phyloP scores from a whole-genome alignment of 2,329 filamentous ascomycete species.

The Cercospora berteroae region DNA sequence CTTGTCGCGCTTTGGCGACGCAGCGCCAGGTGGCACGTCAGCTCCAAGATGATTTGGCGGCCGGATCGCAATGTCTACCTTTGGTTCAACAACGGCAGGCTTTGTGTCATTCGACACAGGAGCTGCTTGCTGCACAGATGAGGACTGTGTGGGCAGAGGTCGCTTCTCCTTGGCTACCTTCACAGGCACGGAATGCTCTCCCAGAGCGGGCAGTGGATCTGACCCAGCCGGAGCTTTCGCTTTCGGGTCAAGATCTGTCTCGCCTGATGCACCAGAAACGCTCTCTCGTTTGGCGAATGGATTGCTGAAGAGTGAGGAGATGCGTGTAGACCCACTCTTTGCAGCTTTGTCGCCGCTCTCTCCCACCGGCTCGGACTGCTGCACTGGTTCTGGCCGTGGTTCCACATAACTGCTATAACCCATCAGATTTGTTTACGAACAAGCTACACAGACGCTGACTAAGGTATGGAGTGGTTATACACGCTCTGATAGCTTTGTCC shows the following conservation, averaged over 20 bases:
- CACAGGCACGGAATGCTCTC: neutral
- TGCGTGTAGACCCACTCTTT: neutral
- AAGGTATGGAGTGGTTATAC: neutral
- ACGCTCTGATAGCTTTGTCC: neutral
- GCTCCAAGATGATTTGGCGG: conserved; percentile 5
- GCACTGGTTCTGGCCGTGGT: neutral
- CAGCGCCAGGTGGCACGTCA: conserved; percentile 7
- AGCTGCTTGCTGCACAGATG: neutral
- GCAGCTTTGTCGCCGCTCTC: neutral
- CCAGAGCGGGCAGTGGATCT: conserved; percentile 12
- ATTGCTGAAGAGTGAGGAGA: conserved; percentile 14
- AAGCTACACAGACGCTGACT: neutral
- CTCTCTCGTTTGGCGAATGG: conserved; percentile 14
- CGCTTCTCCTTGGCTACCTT: conserved; percentile 2
- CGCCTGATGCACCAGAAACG: conserved; percentile 10
- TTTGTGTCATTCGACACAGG: neutral
- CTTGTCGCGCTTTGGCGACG: conserved; percentile 14
- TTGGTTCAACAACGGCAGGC: conserved; percentile 7
- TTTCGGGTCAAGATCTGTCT: conserved; percentile 7
- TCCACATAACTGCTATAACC: neutral
- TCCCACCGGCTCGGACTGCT: neutral
- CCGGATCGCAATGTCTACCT: neutral
- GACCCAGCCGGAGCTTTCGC: neutral
- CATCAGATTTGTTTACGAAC: conserved; percentile 1
- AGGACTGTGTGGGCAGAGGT: conserved; percentile 4